Conservation (phyloP, 768 basidiomycete species). For the Dentipellis sp. region DNA sequence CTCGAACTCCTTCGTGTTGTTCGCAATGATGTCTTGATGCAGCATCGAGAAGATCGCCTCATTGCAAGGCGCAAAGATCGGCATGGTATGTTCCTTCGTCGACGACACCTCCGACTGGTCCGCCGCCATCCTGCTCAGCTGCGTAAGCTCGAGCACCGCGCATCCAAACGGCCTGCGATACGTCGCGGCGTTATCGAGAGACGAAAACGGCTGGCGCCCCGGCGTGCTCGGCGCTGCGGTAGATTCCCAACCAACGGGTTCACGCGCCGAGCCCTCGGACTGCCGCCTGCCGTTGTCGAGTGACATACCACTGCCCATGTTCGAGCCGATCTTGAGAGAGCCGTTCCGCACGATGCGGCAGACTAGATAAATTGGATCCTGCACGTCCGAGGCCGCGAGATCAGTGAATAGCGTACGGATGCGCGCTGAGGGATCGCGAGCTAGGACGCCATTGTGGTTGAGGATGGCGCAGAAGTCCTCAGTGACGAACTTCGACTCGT, state of each 20-base stretch:
- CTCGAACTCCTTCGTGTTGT: constrained; percentile 70
- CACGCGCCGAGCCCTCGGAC: constrained; percentile 40
- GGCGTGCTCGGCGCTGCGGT: constrained; percentile 10
- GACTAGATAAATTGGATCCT: constrained; percentile 81
- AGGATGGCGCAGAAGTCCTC: constrained; percentile 89
- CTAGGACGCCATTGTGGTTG: constrained; percentile 84
- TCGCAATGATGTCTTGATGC: constrained; percentile 89
- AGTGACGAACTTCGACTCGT: constrained; percentile 78
- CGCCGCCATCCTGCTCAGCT: constrained; percentile 55
- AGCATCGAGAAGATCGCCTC: constrained; percentile 87
- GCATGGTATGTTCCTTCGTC: constrained; percentile 74
- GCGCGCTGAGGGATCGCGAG: constrained; percentile 65
- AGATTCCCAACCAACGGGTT: constrained; percentile 9
- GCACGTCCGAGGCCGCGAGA: constrained; percentile 77
- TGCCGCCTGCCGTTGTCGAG: constrained; percentile 39
- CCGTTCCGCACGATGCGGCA: constrained; percentile 89
- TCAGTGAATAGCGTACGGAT: constrained; percentile 88
- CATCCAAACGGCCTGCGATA: constrained; percentile 93
- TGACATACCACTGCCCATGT: constrained; percentile 36
- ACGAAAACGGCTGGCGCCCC: constrained; percentile 17
- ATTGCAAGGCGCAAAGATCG: constrained; percentile 75
- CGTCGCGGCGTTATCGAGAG: constrained; percentile 30
- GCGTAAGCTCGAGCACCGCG: constrained; percentile 80
- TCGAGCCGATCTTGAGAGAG: constrained; percentile 63
- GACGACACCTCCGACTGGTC: constrained; percentile 58